Evolutionary conservation across 2,329 filamentous ascomycete genomes (phyloP), one percentile per base, ranked within the genome.

Genomic region (Hypoxylon sp.): DNA sequence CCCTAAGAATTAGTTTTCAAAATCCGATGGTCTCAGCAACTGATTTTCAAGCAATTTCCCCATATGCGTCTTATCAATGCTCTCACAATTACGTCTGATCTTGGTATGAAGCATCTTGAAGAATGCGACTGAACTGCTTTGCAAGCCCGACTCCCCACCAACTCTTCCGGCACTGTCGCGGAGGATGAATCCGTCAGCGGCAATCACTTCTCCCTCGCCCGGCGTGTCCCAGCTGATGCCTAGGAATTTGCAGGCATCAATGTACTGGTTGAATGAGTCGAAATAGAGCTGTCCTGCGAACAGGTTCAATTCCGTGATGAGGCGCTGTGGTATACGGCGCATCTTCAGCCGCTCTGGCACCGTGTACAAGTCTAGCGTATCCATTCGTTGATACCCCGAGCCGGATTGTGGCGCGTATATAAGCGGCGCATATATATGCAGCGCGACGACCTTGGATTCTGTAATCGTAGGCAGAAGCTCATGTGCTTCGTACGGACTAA

Each of bases 201-300:
- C 67, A 1, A 79, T 65, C 3, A 56, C 45, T 14, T 72, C 71
- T 2, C 69, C 72, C 0, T 71, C 67, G 4, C 62, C 49, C 6
- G 66, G 43, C 7, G 60, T 41, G 0, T 59, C 46, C 23, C 76
- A 80, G 0, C 80, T 76, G 0, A 91, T 72, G 0, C 88, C 85
- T 0, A 92, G 77, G 43, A 83, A 84, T 0, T 79, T 74, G 65
- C 88, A 90, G 0, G 85, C 73, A 0, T 79, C 74, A 0, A 75
- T 68, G 67, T 93, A 93, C 58, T 91, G 85, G 0, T 78, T 63
- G 46, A 82, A 86, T 0, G 81, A 83, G 0, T 74, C 76, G 9
- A 93, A 80, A 70, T 93, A 93, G 0, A 93, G 80, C 60, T 91
- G 89, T 0, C 91, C 91, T 0, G 91, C 82, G 60, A 93, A 93